Conservation (phyloP, 352 stramenopile species). For the Phytopythium cucurbitacearum region DNA sequence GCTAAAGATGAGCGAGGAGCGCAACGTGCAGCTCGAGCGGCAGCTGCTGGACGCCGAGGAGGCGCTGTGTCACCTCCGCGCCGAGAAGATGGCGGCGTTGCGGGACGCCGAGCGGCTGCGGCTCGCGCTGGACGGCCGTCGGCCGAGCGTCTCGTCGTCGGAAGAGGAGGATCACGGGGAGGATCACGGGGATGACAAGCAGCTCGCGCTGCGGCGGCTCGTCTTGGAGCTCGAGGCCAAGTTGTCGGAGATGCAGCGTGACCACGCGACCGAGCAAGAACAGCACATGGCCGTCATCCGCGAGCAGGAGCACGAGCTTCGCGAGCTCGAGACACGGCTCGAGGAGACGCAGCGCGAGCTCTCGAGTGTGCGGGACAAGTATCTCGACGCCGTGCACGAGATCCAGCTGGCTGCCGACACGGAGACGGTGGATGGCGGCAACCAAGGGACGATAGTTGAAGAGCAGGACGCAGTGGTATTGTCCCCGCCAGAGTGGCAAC, state of each 20-base stretch:
- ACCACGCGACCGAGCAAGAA: slow-evolving; percentile 38
- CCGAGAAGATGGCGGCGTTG: slow-evolving; percentile 57
- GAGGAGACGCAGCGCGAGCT: slow-evolving; percentile 15
- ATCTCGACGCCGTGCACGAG: slow-evolving; percentile 6
- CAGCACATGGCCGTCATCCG: slow-evolving; percentile 55
- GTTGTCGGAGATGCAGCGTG: slow-evolving; percentile 27
- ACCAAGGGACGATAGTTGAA: slow-evolving; percentile 2
- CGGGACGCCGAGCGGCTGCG: slow-evolving; percentile 54
- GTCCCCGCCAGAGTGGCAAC: slow-evolving; percentile 30
- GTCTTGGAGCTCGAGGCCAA: slow-evolving; percentile 36
- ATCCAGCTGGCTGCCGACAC: slow-evolving; percentile 5
- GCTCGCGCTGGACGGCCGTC: slow-evolving; percentile 1
- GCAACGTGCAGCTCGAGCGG: slow-evolving; percentile 35
- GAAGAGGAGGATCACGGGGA: slow-evolving; percentile 5
- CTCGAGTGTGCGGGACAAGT: slow-evolving; percentile 17
- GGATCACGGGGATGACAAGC: slow-evolving; percentile 4
- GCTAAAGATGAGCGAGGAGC: slow-evolving; percentile 53
- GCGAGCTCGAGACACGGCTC: slow-evolving; percentile 28
- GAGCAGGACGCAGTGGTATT: slow-evolving; percentile 5
- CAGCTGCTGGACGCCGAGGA: slow-evolving; percentile 68
- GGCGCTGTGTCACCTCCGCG: slow-evolving; percentile 68
- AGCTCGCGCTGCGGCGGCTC: slow-evolving; percentile 14
- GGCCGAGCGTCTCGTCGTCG: neutral
- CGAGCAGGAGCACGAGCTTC: slow-evolving; percentile 53
- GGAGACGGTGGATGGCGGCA: neutral